These are phyloP conservation scores for Eucalyptus regnans DNA, from an alignment of 345 rosid species.

Conservation along the genomic window DNA sequence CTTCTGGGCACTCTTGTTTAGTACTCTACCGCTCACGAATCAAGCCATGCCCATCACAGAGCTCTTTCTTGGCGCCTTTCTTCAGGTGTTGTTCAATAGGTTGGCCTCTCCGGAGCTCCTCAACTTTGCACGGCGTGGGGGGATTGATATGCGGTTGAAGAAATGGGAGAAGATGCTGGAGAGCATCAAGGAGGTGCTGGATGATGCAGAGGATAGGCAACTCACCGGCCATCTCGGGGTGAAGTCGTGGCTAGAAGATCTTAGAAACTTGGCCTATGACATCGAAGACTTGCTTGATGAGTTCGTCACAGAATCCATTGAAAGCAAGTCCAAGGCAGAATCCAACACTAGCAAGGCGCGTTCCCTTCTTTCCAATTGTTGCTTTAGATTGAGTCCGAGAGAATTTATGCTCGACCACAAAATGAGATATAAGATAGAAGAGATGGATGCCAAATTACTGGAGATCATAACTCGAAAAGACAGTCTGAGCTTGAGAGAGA, in stretches of 20 bases:
- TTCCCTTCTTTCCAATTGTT: no score
- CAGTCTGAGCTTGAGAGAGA: neutral
- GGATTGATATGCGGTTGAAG: neutral
- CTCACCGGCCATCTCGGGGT: no score
- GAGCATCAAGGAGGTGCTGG: fast-evolving
- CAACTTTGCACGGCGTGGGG: neutral
- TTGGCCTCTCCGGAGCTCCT: neutral
- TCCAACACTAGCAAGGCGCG: no score
- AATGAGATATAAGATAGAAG: no score
- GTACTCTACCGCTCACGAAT: neutral
- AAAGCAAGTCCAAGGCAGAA: no score
- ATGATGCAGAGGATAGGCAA: no score
- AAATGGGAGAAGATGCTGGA: no score
- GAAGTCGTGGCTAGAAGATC: no score
- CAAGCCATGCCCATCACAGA: neutral
- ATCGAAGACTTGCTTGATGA: no score
- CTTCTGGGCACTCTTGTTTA: neutral
- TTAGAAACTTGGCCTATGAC: no score
- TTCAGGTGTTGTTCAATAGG: neutral
- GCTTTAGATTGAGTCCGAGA: no score
- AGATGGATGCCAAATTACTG: neutral
- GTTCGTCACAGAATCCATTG: fast-evolving
- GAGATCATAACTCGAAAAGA: neutral
- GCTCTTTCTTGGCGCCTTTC: neutral
- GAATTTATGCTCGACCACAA: fast-evolving